Evolutionary conservation across 73 alveolate species (phyloP).

Genomic region (Loxodes magnus): DNA sequence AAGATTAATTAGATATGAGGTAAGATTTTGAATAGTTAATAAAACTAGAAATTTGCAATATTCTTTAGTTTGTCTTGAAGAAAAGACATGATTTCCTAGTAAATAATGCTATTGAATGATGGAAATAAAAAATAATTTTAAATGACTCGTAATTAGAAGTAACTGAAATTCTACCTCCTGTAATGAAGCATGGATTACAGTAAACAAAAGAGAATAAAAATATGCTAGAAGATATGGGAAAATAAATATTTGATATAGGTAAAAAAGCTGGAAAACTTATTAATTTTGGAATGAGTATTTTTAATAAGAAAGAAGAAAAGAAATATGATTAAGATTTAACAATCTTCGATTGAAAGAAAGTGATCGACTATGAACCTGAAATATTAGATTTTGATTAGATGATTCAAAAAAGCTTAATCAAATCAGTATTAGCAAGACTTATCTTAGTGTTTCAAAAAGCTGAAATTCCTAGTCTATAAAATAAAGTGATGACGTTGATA

Average conservation of each 20-base stretch:
- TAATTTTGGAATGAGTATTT: not conserved
- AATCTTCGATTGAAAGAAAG: too few relatives aligned
- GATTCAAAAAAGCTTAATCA: too few relatives aligned
- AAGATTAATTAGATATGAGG: not conserved
- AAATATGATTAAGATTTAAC: not conserved
- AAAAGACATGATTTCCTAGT: conserved; percentile 6
- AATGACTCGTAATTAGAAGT: not conserved
- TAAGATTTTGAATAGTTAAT: not conserved
- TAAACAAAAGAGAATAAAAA: not conserved
- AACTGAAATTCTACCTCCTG: not conserved
- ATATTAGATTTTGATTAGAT: too few relatives aligned
- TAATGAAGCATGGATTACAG: not conserved
- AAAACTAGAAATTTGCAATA: conserved; percentile 3
- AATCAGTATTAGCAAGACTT: too few relatives aligned
- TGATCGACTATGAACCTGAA: too few relatives aligned
- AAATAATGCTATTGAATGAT: conserved; percentile 1
- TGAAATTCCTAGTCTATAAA: too few relatives aligned
- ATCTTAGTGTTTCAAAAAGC: too few relatives aligned
- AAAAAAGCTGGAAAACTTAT: not conserved
- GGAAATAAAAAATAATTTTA: not conserved
- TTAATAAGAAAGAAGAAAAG: not conserved
- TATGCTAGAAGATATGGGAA: not conserved
- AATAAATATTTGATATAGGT: not conserved
- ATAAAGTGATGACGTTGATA: too few relatives aligned
- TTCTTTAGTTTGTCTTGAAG: not conserved